Base-by-base conservation (phyloP, 2,329 filamentous ascomycete genomes). In the Paraconiothyrium brasiliense region DNA sequence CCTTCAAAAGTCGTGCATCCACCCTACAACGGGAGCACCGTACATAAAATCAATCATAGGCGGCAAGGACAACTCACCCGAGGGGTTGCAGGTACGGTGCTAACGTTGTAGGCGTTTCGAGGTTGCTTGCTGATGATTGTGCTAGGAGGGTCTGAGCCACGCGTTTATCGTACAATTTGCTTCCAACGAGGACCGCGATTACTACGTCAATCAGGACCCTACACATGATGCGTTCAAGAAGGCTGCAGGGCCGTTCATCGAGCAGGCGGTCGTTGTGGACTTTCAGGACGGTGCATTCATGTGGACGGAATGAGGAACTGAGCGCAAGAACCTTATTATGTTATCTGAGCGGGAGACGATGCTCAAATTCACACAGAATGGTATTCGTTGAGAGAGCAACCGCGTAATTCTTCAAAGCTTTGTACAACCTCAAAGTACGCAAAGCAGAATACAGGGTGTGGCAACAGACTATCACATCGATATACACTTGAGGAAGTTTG, bases 161-260 rank as follows among this genome's bases (percentile, higher is more conserved):
- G 81, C 76, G 2, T 83, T 83, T 56, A 73, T 82, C 13, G 67
- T 80, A 16, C 74, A 80, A 50, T 83, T 83, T 62, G 70, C 71
- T 16, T 77, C 71, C n/a, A 58, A 69, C 3, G 76, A 77, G 46
- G 80, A 83, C 56, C 72, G 81, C 32, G 75, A 82, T 57, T 82
- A 80, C 62, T 83, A 83, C 59, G 76, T 82, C 24, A 69, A 78
- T 20, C 61, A 77, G 0, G 81, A 83, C 61, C 77, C 77, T 4
- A 72, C 70, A 0, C 81, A 83, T 50, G 65, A 78, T 48, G 70
- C 67, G 0, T 82, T 83, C 66, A 77, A 80, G 47, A 68, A 74
- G 32, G 65, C 66, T n/a, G 70, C 76, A 32, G 61, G 62, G 1
- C 64, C 70, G 7, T 63, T 78, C 16, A 59, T 83, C 1, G 77